Evolutionary conservation across 306 rosid genomes (phyloP).

Genomic region (Prunus salicina): DNA sequence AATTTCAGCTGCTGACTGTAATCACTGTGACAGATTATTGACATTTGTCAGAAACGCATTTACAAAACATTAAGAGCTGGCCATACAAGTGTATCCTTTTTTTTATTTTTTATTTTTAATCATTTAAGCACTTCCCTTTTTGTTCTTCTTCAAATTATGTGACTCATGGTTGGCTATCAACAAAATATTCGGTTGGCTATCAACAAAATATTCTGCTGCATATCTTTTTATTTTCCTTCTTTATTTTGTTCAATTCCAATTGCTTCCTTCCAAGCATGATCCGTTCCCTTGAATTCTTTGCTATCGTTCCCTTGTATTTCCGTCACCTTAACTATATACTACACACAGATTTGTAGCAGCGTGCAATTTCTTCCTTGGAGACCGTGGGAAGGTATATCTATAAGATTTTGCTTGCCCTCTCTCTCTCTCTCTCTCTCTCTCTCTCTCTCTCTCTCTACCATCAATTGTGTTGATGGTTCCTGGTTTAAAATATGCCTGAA

Average conservation of each 20-base stretch:
- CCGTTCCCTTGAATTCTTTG: conserved; percentile 7
- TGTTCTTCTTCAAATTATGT: conserved; percentile 17
- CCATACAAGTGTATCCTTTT: conserved; percentile 87
- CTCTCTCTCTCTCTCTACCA: not conserved
- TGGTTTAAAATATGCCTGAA: not conserved
- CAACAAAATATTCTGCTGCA: conserved; percentile 6
- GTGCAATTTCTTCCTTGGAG: conserved; percentile 96
- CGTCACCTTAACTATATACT: conserved; percentile 50
- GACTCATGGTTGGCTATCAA: conserved; percentile 10
- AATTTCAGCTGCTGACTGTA: conserved; percentile 28
- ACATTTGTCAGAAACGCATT: conserved; percentile 65
- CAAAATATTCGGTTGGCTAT: conserved; percentile 1
- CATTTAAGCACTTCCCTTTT: not conserved
- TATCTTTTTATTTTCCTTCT: not conserved
- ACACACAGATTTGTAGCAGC: conserved; percentile 77
- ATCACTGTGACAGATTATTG: conserved; percentile 77
- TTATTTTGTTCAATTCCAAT: not conserved
- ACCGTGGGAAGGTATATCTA: conserved; percentile 85
- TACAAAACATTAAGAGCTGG: conserved; percentile 85
- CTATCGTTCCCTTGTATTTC: conserved; percentile 4
- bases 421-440: not conserved
- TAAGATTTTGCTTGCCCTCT: not conserved
- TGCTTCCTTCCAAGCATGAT: not conserved
- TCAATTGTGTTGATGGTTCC: not conserved
- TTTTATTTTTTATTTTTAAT: not conserved